Evolutionary conservation across 768 basidiomycete genomes (phyloP).

Genomic region (Lentinula edodes): DNA sequence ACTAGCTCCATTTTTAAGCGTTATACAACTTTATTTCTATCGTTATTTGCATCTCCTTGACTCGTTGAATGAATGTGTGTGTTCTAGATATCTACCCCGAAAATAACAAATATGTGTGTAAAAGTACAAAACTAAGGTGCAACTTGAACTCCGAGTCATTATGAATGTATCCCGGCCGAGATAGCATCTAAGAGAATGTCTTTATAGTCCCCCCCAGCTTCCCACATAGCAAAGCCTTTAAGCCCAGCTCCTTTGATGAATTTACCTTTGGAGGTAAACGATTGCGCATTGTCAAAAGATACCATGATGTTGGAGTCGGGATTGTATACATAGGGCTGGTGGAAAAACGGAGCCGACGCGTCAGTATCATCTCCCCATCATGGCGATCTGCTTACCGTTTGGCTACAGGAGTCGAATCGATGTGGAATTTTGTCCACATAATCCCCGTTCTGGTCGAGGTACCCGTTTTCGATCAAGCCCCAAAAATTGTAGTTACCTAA

Average conservation of each 20-base stretch:
- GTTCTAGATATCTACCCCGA: too few species aligned
- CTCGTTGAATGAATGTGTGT: too few species aligned
- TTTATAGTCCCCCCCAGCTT: constrained; percentile 60
- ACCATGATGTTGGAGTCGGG: constrained; percentile 38
- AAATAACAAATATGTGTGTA: too few species aligned
- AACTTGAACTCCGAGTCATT: neutral
- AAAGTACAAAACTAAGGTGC: neutral
- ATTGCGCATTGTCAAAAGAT: constrained; percentile 42
- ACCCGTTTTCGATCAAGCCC: constrained; percentile 55
- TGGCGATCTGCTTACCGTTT: constrained; percentile 44
- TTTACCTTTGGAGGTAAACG: constrained; percentile 39
- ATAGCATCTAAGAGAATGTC: constrained; percentile 40
- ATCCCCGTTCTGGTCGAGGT: constrained; percentile 42
- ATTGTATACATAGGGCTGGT: constrained; percentile 42
- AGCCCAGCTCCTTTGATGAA: constrained; percentile 49
- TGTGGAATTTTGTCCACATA: constrained; percentile 45
- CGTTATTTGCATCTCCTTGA: too few species aligned
- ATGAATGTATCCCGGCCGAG: neutral
- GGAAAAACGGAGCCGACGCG: neutral
- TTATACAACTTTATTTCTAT: too few species aligned
- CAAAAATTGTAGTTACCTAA: constrained; percentile 45
- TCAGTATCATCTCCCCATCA: neutral
- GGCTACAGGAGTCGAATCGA: constrained; percentile 58
- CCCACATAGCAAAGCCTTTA: constrained; percentile 67
- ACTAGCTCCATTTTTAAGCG: too few species aligned